A percentile compares a stretch with the other conserved stretches of the same genome.
Evolutionary conservation across 1,284 basidiomycete genomes (phyloP).

Genomic region (Crepidotus sp.): DNA sequence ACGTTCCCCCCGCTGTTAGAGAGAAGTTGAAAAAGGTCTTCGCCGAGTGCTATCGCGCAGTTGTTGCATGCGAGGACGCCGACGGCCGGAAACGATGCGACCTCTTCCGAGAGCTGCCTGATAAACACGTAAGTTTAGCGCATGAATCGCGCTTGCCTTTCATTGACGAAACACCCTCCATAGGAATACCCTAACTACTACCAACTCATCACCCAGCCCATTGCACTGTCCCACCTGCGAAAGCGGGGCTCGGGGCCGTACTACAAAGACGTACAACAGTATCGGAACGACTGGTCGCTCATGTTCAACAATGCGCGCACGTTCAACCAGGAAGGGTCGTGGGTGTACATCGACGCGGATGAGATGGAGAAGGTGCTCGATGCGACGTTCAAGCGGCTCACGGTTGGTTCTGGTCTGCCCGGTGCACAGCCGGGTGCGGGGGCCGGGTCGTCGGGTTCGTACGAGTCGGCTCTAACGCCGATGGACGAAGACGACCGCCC

Average conservation of each 20-base stretch:
- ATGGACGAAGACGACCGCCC: slow-evolving; percentile 69
- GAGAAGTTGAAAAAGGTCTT: slow-evolving; percentile 83
- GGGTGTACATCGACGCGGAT: slow-evolving; percentile 90
- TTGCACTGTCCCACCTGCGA: slow-evolving; percentile 81
- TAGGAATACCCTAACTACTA: slow-evolving; percentile 92
- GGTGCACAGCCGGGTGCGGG: slow-evolving; percentile 36
- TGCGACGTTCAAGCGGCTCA: slow-evolving; percentile 48
- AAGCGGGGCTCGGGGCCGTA: slow-evolving; percentile 68
- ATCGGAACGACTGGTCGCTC: slow-evolving; percentile 75
- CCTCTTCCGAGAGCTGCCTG: slow-evolving; percentile 75
- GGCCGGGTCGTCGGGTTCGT: slow-evolving; percentile 27
- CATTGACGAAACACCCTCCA: slow-evolving; percentile 9
- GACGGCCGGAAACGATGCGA: slow-evolving; percentile 74
- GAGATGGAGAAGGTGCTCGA: slow-evolving; percentile 86
- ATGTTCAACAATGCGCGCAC: slow-evolving; percentile 92
- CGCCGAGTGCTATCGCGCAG: slow-evolving; percentile 73
- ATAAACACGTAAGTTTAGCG: slow-evolving; percentile 49
- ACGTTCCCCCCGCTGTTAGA: slow-evolving; percentile 46
- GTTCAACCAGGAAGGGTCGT: slow-evolving; percentile 83
- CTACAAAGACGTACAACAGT: slow-evolving; percentile 72
- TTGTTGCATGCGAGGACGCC: slow-evolving; percentile 65
- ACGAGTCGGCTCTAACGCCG: slow-evolving; percentile 62
- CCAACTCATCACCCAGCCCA: slow-evolving; percentile 67
- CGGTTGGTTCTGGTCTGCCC: slow-evolving; percentile 61
- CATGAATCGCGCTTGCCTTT: background rate